These are phyloP conservation scores for Actinomucor elegans DNA, from an alignment of 371 early-diverging fungal species.

Conservation along the genomic window DNA sequence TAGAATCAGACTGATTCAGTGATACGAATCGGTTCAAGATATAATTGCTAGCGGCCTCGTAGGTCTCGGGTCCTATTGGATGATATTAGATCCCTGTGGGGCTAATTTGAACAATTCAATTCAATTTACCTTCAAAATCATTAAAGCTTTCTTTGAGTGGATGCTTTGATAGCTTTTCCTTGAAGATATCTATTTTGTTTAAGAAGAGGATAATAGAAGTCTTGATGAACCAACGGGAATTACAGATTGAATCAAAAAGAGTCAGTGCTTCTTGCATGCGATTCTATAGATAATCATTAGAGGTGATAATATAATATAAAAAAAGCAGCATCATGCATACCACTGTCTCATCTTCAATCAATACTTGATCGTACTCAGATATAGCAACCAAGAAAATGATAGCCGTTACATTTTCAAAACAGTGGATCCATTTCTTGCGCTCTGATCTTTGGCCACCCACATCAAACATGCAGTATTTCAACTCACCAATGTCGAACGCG, in stretches of 20 bases:
- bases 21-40: conserved; percentile 44
- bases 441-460: conserved; percentile 93
- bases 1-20: conserved; percentile 41
- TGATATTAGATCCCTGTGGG: not conserved
- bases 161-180: conserved; percentile 62
- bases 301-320: not conserved
- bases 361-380: conserved; percentile 90
- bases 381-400: conserved; percentile 91
- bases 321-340: conserved; percentile 12
- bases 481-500: conserved; percentile 75
- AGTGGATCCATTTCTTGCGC: conserved; percentile 94
- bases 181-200: conserved; percentile 83
- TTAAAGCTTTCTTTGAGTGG: conserved; percentile 72
- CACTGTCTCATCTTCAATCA: conserved; percentile 92
- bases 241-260: conserved; percentile 77
- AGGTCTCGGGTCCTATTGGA: conserved; percentile 57
- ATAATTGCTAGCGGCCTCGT: conserved; percentile 58
- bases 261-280: conserved; percentile 85
- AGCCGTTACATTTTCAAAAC: conserved; percentile 93
- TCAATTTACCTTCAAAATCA: conserved; percentile 57
- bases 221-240: conserved; percentile 74
- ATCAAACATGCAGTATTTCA: conserved; percentile 90
- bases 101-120: not conserved
- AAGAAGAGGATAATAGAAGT: conserved; percentile 81
- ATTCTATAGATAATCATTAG: conserved; percentile 53